These are phyloP conservation scores for Dioszegia aurantiaca DNA, from an alignment of 768 basidiomycete genomes.

Conservation along the genomic window DNA sequence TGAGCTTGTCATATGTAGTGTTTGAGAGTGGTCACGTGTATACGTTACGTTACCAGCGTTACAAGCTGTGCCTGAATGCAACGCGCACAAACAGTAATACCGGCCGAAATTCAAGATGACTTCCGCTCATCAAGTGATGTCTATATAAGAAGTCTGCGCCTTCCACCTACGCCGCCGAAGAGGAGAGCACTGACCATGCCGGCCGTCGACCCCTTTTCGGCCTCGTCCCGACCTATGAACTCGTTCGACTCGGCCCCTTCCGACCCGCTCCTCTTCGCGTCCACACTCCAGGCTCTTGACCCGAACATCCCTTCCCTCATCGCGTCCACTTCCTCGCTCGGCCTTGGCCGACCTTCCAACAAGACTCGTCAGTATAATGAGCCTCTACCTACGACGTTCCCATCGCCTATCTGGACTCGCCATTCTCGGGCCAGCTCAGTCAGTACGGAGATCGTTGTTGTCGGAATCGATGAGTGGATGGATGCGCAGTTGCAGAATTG, in stretches of 20 bases:
- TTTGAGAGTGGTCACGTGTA: background rate
- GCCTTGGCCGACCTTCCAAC: background rate
- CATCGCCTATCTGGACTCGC: conserved; percentile 19
- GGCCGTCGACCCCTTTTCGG: conserved; percentile 38
- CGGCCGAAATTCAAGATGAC: no score
- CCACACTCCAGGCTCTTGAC: conserved; percentile 24
- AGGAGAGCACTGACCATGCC: conserved; percentile 21
- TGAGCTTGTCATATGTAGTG: no score
- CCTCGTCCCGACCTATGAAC: conserved; percentile 28
- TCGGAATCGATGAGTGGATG: conserved; percentile 49
- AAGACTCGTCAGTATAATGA: conserved; percentile 24
- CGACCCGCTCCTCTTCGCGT: conserved; percentile 31
- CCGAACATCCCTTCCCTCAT: conserved; percentile 15
- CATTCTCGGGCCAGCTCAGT: conserved; percentile 7
- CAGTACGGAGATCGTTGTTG: background rate
- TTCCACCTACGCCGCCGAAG: no score
- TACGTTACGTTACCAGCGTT: background rate
- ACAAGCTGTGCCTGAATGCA: no score
- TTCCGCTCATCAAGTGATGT: no score
- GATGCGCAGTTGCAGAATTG: conserved; percentile 30
- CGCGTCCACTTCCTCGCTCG: conserved; percentile 1
- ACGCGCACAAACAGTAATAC: no score
- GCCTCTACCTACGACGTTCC: conserved; percentile 17
- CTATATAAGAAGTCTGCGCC: no score
- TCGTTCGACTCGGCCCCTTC: conserved; percentile 25